Evolutionary conservation across 345 rosid genomes (phyloP).

Genomic region (Xanthoceras sorbifolium): DNA sequence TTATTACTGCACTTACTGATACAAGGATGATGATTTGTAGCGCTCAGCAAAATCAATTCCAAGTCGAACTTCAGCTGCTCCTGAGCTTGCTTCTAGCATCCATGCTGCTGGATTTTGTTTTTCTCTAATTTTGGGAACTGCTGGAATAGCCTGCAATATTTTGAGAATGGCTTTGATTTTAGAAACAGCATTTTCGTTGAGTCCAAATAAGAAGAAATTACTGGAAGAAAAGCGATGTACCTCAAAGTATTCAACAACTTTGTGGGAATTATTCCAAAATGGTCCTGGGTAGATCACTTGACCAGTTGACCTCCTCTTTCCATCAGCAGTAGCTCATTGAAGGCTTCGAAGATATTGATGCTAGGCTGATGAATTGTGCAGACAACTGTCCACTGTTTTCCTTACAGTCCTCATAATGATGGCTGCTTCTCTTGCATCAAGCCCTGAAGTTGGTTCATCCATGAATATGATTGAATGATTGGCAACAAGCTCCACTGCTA

Average conservation of each 20-base stretch:
- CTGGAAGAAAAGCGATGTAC: slow-evolving; percentile 19
- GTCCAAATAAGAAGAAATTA: neutral
- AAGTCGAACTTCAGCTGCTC: slow-evolving; percentile 42
- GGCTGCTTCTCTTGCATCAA: slow-evolving; percentile 63
- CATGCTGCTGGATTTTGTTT: slow-evolving; percentile 58
- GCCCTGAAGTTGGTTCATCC: slow-evolving; percentile 66
- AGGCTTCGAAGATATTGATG: slow-evolving; percentile 63
- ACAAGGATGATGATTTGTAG: slow-evolving; percentile 39
- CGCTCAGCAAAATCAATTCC: slow-evolving; percentile 49
- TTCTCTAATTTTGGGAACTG: slow-evolving; percentile 48
- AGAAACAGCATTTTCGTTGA: neutral
- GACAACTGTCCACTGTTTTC: slow-evolving; percentile 57
- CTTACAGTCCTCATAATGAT: slow-evolving; percentile 60
- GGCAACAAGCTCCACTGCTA: slow-evolving; percentile 64
- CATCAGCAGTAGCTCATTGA: slow-evolving; percentile 55
- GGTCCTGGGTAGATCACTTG: slow-evolving; percentile 53
- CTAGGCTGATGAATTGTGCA: slow-evolving; percentile 66
- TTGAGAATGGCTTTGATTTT: neutral
- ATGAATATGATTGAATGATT: slow-evolving; percentile 64
- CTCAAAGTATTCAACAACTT: slow-evolving; percentile 55
- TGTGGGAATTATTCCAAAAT: slow-evolving; percentile 47
- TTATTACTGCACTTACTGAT: slow-evolving; percentile 36
- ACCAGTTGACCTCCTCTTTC: slow-evolving; percentile 56
- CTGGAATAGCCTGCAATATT: slow-evolving; percentile 41
- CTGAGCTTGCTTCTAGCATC: slow-evolving; percentile 55